Evolutionary conservation across 768 basidiomycete genomes (phyloP), one percentile per base, ranked within the genome.

Genomic region (Amanita exitialis): DNA sequence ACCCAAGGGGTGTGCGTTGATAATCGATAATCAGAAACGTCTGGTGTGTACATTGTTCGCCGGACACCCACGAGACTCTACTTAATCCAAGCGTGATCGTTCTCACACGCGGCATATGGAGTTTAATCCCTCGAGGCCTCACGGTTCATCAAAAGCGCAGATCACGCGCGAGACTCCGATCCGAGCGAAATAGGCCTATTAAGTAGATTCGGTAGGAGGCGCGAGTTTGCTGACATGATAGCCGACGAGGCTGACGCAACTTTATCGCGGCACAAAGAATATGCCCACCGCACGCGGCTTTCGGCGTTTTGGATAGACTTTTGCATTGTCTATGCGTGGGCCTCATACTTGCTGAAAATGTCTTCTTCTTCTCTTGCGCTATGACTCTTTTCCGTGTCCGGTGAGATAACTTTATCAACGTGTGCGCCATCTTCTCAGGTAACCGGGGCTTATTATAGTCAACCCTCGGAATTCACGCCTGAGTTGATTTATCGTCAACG

Each of bases 201-300:
- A 8, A 28, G 28, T 52, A 80, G 79, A 3, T 80, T 78, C 44
- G 79, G 77, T 27, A 61, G 79, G 57, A 71, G 79, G 69, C 62
- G 36, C 46, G 56, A 44, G 20, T 42, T 30, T 23, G 37, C 27
- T 18, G 18, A 27, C 48, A 39, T 16, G 42, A 27, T 27, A 44
- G n/a, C 15, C 23, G 43, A 43, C 16, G 23, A 15, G 4, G 15
- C 0, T 35, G 5, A 15, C 8, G 16, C 25, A 1, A 30, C 34
- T 32, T 44, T 3, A 18, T 20, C 38, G 25, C 15, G 9, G 6
- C 25, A 6, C 7, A n/a, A n/a, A 66, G 68, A 55, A 69, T 69
- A 23, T 67, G 66, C 52, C 67, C 69, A n/a, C 5, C 23, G 16
- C 18, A 21, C 30, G 8, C 28, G 28, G 28, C 8, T 21, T 23